Evolutionary conservation across 2,329 filamentous ascomycete species (phyloP), one percentile per base, ranked within the genome.

Genomic region (Microcera coccophila): DNA sequence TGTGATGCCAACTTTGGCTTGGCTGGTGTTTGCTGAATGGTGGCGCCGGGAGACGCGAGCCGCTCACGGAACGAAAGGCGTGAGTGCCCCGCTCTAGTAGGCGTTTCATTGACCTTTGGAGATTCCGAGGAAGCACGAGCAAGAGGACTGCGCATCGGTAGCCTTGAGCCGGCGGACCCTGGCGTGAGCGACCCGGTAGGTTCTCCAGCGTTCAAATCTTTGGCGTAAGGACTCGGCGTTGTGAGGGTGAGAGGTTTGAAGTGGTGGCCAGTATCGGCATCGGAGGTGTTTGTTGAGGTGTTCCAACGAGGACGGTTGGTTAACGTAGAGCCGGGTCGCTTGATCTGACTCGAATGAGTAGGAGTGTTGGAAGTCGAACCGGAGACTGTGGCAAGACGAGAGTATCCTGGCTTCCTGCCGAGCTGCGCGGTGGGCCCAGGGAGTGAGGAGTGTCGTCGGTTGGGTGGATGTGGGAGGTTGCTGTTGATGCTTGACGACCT

Each of bases 291-390:
- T 5, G 81, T 79, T 21, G 82, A 85, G 10, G 58, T 60, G 58
- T 83, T 91, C 87, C 87, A 93, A 44, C 81, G 76, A 3, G 87
- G 87, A 38, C 84, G 80, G 43, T 77, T 72, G 44, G 76, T 61
- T 24, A 73, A 52, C 10, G 70, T 71, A 2, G 72, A 68, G 29
- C 68, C 59, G 42, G 76, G 69, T 38, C 74, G 70, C 41, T 73
- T 62, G 37, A 68, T 57, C 42, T 56, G 62, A 41, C 55, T 58
- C 51, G 64, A 69, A 55, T 38, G 64, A 55, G 48, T 70, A 3
- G 66, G 69, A 55, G 44, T 61, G 55, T 49, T 71, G 3, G 67
- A 75, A 4, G 77, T 74, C 0, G 73, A 69, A 8, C 79, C 74
- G 16, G 69, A 64, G 22, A 74, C 62, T 5, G 68, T 72, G 3